Evolutionary conservation across 1,284 basidiomycete species (phyloP), one percentile per base, ranked within the genome.

Genomic region (Cutaneotrichosporon dermatis): DNA sequence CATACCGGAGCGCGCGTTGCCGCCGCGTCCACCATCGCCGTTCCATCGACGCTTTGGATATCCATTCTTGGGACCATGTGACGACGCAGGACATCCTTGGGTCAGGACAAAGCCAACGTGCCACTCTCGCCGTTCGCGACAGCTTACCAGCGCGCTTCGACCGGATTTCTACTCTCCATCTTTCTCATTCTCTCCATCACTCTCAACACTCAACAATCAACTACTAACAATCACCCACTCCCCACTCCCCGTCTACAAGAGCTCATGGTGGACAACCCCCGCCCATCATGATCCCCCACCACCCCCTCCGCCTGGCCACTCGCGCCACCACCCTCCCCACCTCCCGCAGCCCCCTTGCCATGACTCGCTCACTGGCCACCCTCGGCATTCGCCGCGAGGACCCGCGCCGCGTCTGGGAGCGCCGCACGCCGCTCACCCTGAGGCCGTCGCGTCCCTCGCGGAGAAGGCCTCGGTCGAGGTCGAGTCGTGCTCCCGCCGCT

Each of bases 361-460:
- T 48, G 53, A 39, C 48, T 4, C 39, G 55, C 11, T 42, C 48
- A 3, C 61, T 73, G 13, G 69, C 68, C 1, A 83, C 82, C 0
- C 70, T 89, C 25, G 87, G 87, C 34, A 83, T 90, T 51, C 82
- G 87, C 25, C 84, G 88, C 48, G 92, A 95, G 76, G 88, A 93
- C 72, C 86, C 88, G 0, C 65, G 77, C 35, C 80, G 92, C 44
- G 85, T 90, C 56, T 94, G 91, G 91, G 92, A 94, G 75, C 82
- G 92, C n/a, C 83, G 92, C 10, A 85, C 84, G 36, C 90, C 92
- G 1, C 78, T 95, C 43, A 90, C 88, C 0, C 92, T 0, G 83
- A 84, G 6, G 85, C 83, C 4, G 86, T 93, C 33, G 71, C 83
- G 49, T 75, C 82, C 3, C 81, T 93, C 9, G 13, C 49, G 63